phyloP scores from a whole-genome alignment of 352 stramenopile genomes.

The Halophytophthora batemanensis region DNA sequence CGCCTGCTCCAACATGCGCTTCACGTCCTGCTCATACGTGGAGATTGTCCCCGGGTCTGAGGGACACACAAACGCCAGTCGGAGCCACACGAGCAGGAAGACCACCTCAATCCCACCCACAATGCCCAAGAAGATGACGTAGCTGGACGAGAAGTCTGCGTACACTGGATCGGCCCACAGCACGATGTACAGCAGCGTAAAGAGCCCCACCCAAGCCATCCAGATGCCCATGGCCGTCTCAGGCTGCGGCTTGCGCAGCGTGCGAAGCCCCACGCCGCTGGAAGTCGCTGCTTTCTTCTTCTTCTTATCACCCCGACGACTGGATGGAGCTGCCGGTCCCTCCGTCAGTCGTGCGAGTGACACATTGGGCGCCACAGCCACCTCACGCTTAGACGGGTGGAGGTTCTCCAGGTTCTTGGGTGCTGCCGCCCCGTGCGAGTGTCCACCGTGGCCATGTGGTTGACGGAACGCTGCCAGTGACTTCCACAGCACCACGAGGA shows the following conservation, averaged over 20 bases:
- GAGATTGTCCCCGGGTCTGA: slow-evolving; percentile 54
- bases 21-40: slow-evolving; percentile 52
- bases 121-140: slow-evolving; percentile 37
- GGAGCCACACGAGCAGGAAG: slow-evolving; percentile 50
- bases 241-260: slow-evolving; percentile 42
- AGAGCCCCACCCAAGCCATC: slow-evolving; percentile 68
- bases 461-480: slow-evolving; percentile 46
- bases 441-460: slow-evolving; percentile 28
- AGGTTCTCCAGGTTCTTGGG: slow-evolving; percentile 25
- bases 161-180: slow-evolving; percentile 53
- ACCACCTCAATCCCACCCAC: slow-evolving; percentile 38
- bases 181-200: slow-evolving; percentile 67
- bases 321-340: slow-evolving; percentile 8
- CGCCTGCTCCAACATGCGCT: slow-evolving; percentile 45
- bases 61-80: slow-evolving; percentile 50
- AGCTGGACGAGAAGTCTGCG: slow-evolving; percentile 26
- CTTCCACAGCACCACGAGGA: slow-evolving; percentile 47
- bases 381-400: slow-evolving; percentile 52
- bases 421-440: slow-evolving; percentile 38
- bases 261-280: slow-evolving; percentile 11
- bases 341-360: slow-evolving; percentile 26
- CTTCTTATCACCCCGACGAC: slow-evolving; percentile 18
- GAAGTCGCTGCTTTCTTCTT: slow-evolving; percentile 18
- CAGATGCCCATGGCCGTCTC: slow-evolving; percentile 80
- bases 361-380: slow-evolving; percentile 25